Evolutionary conservation across 768 basidiomycete species (phyloP).

Genomic region (Tulasnella sp.): DNA sequence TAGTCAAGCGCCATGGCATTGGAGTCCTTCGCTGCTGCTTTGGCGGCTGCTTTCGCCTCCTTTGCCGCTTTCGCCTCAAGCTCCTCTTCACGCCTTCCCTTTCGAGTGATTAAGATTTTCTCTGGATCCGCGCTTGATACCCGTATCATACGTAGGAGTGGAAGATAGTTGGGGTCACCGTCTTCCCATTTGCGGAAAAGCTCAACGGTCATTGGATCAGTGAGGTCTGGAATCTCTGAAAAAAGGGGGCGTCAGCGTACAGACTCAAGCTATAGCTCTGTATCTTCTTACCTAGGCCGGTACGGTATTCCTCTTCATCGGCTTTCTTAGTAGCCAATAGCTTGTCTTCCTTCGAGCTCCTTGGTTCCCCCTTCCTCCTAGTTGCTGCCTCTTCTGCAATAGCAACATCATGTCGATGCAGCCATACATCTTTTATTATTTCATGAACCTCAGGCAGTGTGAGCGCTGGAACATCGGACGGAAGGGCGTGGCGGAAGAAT

Average conservation of each 20-base stretch:
- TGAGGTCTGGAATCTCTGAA: slow-evolving; percentile 78
- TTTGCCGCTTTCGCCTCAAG: slow-evolving; percentile 20
- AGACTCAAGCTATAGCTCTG: not conserved
- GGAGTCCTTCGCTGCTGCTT: slow-evolving; percentile 4
- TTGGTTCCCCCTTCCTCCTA: slow-evolving; percentile 75
- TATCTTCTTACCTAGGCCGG: slow-evolving; percentile 69
- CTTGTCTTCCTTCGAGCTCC: slow-evolving; percentile 65
- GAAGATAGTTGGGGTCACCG: slow-evolving; percentile 68
- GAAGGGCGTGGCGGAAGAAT: slow-evolving; percentile 76
- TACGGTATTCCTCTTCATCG: slow-evolving; percentile 74
- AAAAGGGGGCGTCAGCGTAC: not conserved
- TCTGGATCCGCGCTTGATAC: slow-evolving; percentile 62
- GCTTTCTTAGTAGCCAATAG: slow-evolving; percentile 71
- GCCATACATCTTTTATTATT: slow-evolving; percentile 68
- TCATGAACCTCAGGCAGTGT: slow-evolving; percentile 67
- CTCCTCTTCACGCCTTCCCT: slow-evolving; percentile 14
- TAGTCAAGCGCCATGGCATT: not conserved
- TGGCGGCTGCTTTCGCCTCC: not conserved
- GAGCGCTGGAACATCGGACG: slow-evolving; percentile 58
- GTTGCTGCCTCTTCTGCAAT: slow-evolving; percentile 62
- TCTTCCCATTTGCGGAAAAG: slow-evolving; percentile 81
- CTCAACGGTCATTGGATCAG: slow-evolving; percentile 66
- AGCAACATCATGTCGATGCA: slow-evolving; percentile 67
- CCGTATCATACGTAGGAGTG: slow-evolving; percentile 74
- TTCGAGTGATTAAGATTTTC: not conserved